Percentiles rank a stretch among this genome's conserved stretches.
These are phyloP conservation scores for Kwoniella newhampshirensis DNA, from an alignment of 768 basidiomycete genomes.

Conservation along the genomic window DNA sequence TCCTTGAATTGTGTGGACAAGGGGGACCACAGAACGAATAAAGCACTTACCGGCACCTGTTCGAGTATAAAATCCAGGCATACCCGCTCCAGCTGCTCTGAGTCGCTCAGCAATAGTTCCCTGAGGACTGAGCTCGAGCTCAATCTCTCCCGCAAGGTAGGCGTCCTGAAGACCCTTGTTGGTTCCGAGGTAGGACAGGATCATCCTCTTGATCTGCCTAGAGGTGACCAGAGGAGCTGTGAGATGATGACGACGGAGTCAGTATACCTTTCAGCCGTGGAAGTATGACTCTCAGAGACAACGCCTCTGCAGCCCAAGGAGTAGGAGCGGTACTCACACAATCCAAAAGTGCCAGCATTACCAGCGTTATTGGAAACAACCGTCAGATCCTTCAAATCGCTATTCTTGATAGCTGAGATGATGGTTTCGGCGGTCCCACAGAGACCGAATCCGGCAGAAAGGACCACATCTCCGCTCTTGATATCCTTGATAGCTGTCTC, in stretches of 20 bases:
- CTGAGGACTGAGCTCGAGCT: conserved; percentile 47
- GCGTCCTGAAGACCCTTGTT: conserved; percentile 47
- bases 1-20: too few species aligned
- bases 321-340: conserved; percentile 29
- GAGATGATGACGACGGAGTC: neutral
- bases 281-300: neutral
- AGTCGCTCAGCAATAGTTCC: conserved; percentile 49
- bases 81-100: conserved; percentile 43
- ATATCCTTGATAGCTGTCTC: conserved; percentile 44
- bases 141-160: conserved; percentile 42
- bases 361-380: conserved; percentile 51
- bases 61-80: conserved; percentile 47
- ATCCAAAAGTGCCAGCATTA: conserved; percentile 36
- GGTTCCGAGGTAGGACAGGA: conserved; percentile 46
- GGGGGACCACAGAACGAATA: neutral
- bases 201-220: conserved; percentile 38
- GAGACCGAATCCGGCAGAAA: conserved; percentile 49
- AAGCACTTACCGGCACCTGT: conserved; percentile 42
- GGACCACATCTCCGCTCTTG: conserved; percentile 34
- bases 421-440: conserved; percentile 52
- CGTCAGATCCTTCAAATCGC: conserved; percentile 42
- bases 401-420: conserved; percentile 36
- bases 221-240: conserved; percentile 41
- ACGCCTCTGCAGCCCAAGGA: neutral
- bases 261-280: conserved; percentile 2